Evolutionary conservation across 257 asterid species (phyloP).

Genomic region (Paraleonurus japonicus): DNA sequence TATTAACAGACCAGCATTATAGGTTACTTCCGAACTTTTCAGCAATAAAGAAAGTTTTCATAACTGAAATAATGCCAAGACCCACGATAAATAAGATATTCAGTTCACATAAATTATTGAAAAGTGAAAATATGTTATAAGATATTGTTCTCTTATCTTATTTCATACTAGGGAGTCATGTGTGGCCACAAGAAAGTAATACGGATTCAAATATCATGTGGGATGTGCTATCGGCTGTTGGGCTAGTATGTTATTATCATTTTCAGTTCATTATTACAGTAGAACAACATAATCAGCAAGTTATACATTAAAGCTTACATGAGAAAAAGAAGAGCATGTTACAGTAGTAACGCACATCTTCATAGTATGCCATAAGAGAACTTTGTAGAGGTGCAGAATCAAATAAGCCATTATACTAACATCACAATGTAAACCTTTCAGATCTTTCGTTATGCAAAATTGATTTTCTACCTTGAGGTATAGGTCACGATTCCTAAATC

Average conservation of each 20-base stretch:
- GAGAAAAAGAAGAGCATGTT: background rate
- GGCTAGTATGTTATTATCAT: background rate
- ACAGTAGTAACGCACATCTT: background rate
- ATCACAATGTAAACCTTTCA: conserved; percentile 3
- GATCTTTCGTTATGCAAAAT: background rate
- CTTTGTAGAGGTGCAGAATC: background rate
- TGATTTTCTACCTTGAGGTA: background rate
- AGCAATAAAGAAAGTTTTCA: background rate
- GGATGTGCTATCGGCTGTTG: background rate
- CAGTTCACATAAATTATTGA: background rate
- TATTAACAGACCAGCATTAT: conserved; percentile 4
- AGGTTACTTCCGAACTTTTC: background rate
- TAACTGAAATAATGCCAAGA: background rate
- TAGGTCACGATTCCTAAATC: background rate
- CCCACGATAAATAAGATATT: background rate
- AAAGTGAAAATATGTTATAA: background rate
- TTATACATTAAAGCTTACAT: conserved; percentile 1
- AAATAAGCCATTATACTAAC: background rate
- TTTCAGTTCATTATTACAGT: background rate
- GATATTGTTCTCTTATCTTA: background rate
- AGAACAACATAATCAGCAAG: background rate
- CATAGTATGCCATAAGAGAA: background rate
- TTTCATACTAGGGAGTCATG: background rate
- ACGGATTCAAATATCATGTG: background rate
- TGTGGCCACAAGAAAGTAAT: background rate